Conservation (phyloP, 139 green algal species). For the Yamagishiella unicocca region DNA sequence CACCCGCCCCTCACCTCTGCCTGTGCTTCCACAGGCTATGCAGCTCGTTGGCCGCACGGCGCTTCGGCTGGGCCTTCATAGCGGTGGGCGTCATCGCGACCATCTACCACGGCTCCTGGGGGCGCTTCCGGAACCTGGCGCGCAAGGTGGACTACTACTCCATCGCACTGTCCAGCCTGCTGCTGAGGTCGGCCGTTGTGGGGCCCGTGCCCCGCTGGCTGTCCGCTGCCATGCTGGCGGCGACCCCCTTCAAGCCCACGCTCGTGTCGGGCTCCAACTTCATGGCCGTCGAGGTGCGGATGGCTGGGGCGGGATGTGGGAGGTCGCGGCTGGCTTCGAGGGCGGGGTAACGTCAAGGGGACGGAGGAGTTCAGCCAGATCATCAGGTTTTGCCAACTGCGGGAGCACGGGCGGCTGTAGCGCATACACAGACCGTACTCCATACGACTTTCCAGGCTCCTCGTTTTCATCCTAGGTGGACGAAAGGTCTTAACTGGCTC, state of each 20-base stretch:
- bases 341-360: too few relatives aligned
- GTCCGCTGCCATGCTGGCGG: conserved; percentile 51
- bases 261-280: conserved; percentile 57
- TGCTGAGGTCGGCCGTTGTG: conserved; percentile 24
- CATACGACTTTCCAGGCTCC: too few relatives aligned
- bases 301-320: too few relatives aligned
- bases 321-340: too few relatives aligned
- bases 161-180: conserved; percentile 5
- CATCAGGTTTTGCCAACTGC: too few relatives aligned
- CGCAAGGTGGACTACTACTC: conserved; percentile 42
- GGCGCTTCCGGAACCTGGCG: background rate
- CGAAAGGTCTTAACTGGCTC: too few relatives aligned
- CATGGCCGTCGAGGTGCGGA: conserved; percentile 57
- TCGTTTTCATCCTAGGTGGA: too few relatives aligned
- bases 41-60: conserved; percentile 1
- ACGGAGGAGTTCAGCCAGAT: too few relatives aligned
- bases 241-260: conserved; percentile 76
- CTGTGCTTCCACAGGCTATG: conserved; percentile 5
- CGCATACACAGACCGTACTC: too few relatives aligned
- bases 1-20: background rate
- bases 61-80: conserved; percentile 39
- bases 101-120: conserved; percentile 30
- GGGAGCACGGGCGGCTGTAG: too few relatives aligned
- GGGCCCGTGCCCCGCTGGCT: conserved; percentile 12
- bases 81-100: conserved; percentile 24